Percentiles rank a stretch among this genome's conserved stretches.
phyloP scores from a whole-genome alignment of 1,139 yeast species.

The Spathaspora sp. region DNA sequence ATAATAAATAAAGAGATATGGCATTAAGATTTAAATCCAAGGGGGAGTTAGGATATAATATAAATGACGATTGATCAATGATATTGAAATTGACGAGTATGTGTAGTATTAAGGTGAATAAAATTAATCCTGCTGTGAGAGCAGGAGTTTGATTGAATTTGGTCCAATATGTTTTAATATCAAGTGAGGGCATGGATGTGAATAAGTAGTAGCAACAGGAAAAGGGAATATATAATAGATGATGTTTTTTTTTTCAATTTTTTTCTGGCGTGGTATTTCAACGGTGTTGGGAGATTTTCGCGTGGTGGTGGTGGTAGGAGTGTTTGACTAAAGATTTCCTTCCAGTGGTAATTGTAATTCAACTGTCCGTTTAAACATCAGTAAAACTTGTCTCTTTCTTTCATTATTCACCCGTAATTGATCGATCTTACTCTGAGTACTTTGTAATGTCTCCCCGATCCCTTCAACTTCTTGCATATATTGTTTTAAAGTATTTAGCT shows the following conservation, averaged over 20 bases:
- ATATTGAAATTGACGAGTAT: constrained; percentile 20
- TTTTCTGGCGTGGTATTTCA: too few relatives aligned
- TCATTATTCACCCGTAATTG: constrained; percentile 24
- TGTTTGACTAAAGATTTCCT: not conserved
- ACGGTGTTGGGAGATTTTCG: too few relatives aligned
- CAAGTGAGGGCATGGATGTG: not conserved
- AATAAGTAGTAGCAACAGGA: not conserved
- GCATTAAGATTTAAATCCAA: constrained; percentile 57
- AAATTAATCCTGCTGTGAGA: constrained; percentile 53
- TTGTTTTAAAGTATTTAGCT: constrained; percentile 31
- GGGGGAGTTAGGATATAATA: constrained; percentile 57
- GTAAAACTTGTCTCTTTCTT: constrained; percentile 27
- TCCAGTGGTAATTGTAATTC: constrained; percentile 4
- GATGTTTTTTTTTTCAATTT: not conserved
- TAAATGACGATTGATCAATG: constrained; percentile 19
- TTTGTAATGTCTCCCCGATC: constrained; percentile 36
- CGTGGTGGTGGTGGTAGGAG: not conserved
- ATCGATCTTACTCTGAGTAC: constrained; percentile 27
- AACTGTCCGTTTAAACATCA: constrained; percentile 18
- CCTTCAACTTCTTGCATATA: constrained; percentile 39
- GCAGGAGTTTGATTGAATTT: constrained; percentile 3
- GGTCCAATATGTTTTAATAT: not conserved
- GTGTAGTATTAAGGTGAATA: constrained; percentile 50
- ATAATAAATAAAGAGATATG: constrained; percentile 73
- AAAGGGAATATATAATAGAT: not conserved